These are phyloP conservation scores for Leccinum pachyderme DNA, from an alignment of 1,284 basidiomycete genomes.

Conservation along the genomic window DNA sequence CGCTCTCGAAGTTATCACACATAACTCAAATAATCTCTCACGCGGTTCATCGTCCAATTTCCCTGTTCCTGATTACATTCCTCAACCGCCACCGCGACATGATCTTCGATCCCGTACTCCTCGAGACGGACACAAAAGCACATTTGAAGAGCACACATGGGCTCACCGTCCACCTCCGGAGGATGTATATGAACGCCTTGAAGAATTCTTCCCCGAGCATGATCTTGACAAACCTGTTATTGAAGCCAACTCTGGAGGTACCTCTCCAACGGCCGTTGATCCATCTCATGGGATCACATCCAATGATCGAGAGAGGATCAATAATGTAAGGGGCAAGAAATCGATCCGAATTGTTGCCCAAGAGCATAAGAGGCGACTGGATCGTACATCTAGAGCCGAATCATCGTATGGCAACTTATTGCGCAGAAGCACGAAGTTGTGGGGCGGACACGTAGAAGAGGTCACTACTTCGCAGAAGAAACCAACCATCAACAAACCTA, in stretches of 20 bases:
- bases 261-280: slow-evolving; percentile 74
- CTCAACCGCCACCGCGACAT: slow-evolving; percentile 21
- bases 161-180: slow-evolving; percentile 90
- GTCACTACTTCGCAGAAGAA: slow-evolving; percentile 70
- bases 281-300: slow-evolving; percentile 39
- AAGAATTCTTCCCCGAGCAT: slow-evolving; percentile 95
- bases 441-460: slow-evolving; percentile 93
- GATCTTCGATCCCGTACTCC: slow-evolving; percentile 22
- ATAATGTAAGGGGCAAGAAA: slow-evolving; percentile 61
- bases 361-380: slow-evolving; percentile 69
- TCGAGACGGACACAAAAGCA: slow-evolving; percentile 43
- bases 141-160: slow-evolving; percentile 73
- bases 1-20: slow-evolving; percentile 32
- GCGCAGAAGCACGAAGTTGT: slow-evolving; percentile 90
- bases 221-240: slow-evolving; percentile 96
- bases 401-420: slow-evolving; percentile 50
- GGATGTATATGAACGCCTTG: slow-evolving; percentile 90
- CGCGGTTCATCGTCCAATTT: slow-evolving; percentile 20
- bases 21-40: slow-evolving; percentile 16
- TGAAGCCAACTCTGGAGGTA: slow-evolving; percentile 76
- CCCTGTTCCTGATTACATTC: slow-evolving; percentile 17
- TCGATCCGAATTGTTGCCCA: slow-evolving; percentile 92
- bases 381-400: slow-evolving; percentile 55
- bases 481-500: slow-evolving; percentile 43
- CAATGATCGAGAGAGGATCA: slow-evolving; percentile 42